Evolutionary conservation across 73 alveolate genomes (phyloP).

Genomic region (Blepharisma japonicum): DNA sequence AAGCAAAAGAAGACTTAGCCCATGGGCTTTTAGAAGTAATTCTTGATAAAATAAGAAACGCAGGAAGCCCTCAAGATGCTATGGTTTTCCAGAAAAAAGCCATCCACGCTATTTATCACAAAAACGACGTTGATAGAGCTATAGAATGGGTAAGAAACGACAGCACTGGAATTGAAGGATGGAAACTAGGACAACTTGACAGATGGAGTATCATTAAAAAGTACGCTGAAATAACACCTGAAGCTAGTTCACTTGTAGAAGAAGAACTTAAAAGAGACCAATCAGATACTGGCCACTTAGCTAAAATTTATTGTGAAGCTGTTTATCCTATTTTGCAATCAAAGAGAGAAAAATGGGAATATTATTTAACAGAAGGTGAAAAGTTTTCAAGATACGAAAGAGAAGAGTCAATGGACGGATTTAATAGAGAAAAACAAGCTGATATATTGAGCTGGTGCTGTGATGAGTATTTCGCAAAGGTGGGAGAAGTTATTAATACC

Average conservation of each 20-base stretch:
- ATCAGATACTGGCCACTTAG: conserved; percentile 45
- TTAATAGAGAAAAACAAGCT: conserved; percentile 1
- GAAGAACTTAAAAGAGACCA: conserved; percentile 55
- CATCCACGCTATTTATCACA: conserved; percentile 28
- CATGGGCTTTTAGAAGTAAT: conserved; percentile 37
- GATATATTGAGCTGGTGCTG: not conserved
- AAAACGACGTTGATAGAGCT: conserved; percentile 48
- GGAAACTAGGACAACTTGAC: conserved; percentile 43
- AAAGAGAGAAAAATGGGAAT: conserved; percentile 45
- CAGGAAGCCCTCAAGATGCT: conserved; percentile 31
- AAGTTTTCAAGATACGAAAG: conserved; percentile 32
- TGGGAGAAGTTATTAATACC: not conserved
- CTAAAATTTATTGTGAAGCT: conserved; percentile 52
- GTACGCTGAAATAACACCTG: conserved; percentile 29
- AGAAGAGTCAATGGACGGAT: not conserved
- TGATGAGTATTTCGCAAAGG: not conserved
- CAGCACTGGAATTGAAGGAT: conserved; percentile 40
- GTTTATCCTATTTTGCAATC: conserved; percentile 48
- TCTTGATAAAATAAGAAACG: conserved; percentile 35
- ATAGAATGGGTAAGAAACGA: conserved; percentile 37
- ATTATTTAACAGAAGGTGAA: conserved; percentile 32
- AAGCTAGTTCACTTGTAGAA: conserved; percentile 39
- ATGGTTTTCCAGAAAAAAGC: conserved; percentile 6
- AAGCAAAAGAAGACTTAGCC: conserved; percentile 39
- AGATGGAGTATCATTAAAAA: conserved; percentile 45